Percentiles rank a stretch among this genome's conserved stretches.
These are phyloP conservation scores for Gamsiella multidivaricata DNA, from an alignment of 192 early-diverging fungal species.

Conservation along the genomic window DNA sequence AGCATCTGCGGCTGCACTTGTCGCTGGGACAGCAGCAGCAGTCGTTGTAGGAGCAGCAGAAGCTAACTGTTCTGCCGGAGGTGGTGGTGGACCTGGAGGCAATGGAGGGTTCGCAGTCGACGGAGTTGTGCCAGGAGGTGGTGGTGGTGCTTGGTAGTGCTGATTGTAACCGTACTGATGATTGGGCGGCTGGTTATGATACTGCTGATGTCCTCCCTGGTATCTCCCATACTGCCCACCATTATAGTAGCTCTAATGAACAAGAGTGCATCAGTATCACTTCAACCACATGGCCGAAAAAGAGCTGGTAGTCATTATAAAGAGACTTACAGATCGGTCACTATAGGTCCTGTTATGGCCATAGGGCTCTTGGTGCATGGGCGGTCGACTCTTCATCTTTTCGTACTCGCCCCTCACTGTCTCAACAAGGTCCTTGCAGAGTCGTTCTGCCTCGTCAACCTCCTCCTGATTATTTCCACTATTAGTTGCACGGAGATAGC, in stretches of 20 bases:
- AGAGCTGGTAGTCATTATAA: not conserved
- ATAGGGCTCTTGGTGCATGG: constrained; percentile 37
- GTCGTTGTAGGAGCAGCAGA: not conserved
- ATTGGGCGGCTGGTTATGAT: constrained; percentile 18
- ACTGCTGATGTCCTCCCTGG: constrained; percentile 35
- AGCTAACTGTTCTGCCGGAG: constrained; percentile 1
- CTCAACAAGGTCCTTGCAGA: constrained; percentile 81
- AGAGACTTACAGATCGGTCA: constrained; percentile 33
- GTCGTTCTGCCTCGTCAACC: constrained; percentile 71
- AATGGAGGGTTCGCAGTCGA: constrained; percentile 52
- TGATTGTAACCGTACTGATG: constrained; percentile 38
- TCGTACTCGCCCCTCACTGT: constrained; percentile 82
- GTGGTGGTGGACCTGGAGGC: constrained; percentile 28
- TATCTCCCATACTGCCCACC: constrained; percentile 31
- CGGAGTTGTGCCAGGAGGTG: constrained; percentile 27
- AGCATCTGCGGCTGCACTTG: constrained; percentile 4
- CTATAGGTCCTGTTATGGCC: constrained; percentile 36
- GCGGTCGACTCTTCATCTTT: constrained; percentile 53
- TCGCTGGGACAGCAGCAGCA: constrained; percentile 1
- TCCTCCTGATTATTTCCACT: constrained; percentile 74
- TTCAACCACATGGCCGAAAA: not conserved
- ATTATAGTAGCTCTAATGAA: constrained; percentile 23
- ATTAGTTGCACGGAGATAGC: not conserved
- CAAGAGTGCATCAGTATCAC: not conserved
- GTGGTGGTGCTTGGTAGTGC: constrained; percentile 39